These are phyloP conservation scores for Sextonia rubra DNA, from an alignment of 164 flowering plant genomes.

Conservation along the genomic window DNA sequence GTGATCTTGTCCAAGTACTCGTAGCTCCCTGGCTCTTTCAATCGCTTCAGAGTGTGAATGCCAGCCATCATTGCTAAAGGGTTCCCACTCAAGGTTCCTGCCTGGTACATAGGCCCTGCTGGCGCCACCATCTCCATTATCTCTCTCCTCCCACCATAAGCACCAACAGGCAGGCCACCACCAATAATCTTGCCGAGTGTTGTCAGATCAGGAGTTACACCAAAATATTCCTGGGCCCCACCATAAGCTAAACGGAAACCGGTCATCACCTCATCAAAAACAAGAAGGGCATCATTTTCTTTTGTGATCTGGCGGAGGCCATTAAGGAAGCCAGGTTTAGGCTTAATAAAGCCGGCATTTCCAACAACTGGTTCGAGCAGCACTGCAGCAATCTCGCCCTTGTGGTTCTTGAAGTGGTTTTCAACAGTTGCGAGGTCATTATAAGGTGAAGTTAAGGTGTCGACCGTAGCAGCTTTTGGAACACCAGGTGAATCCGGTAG, in stretches of 20 bases:
- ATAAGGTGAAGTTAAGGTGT: slow-evolving; percentile 73
- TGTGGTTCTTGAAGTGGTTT: slow-evolving; percentile 50
- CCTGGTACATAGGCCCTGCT: slow-evolving; percentile 97
- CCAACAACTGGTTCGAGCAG: slow-evolving; percentile 97
- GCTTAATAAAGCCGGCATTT: slow-evolving; percentile 79
- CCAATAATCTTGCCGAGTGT: slow-evolving; percentile 95
- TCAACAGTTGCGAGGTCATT: slow-evolving; percentile 67
- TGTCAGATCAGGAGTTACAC: slow-evolving; percentile 79
- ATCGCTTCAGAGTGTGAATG: slow-evolving; percentile 76
- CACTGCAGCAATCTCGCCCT: slow-evolving; percentile 79
- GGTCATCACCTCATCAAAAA: slow-evolving; percentile 97
- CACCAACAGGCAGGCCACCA: slow-evolving; percentile 98
- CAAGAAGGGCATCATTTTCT: slow-evolving; percentile 65
- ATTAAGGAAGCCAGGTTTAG: slow-evolving; percentile 63
- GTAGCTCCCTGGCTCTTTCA: slow-evolving; percentile 60
- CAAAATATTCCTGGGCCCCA: slow-evolving; percentile 90
- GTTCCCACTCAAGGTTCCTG: slow-evolving; percentile 95
- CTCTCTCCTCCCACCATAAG: slow-evolving; percentile 92
- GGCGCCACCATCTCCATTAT: slow-evolving; percentile 99
- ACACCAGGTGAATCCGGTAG: slow-evolving; percentile 99
- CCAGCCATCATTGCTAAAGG: slow-evolving; percentile 99
- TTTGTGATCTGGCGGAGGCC: slow-evolving; percentile 55
- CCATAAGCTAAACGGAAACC: slow-evolving; percentile 90
- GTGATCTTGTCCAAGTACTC: slow-evolving; percentile 69
- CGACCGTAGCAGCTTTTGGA: slow-evolving; percentile 68